Evolutionary conservation across 192 early-diverging fungal genomes (phyloP), one percentile per base, ranked within the genome.

Genomic region (Backusella australiensis): DNA sequence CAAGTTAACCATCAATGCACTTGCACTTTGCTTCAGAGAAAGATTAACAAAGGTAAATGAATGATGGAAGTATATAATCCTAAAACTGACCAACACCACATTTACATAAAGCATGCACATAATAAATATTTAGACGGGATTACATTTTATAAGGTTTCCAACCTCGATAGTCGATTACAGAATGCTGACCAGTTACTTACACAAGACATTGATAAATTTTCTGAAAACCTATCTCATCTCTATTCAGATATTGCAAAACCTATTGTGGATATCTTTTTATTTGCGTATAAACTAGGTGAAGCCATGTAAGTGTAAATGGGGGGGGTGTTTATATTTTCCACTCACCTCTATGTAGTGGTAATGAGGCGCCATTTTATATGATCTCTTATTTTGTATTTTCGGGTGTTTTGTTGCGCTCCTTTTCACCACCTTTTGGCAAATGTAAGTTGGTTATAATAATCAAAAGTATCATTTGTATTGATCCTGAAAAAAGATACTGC

Each of bases 341-440:
- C 32, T 17, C 0, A 73, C 5, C 8, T 41, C 39, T 75, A 53
- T 35, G 34, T 53, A 87, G 84, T 77, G 87, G 86, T 35, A 80
- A 81, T 34, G 85, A 86, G 71, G 88, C 86, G 6, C 85, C 89
- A 3, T 79, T 88, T 26, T 88, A 79, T 67, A 90, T 90, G 85
- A 88, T 90, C 42, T 80, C 80, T 6, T 90, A 90, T 71, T 90
- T 90, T 69, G 65, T 90, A 49, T 26, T 85, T 52, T 90, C 92
- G 17, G 92, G 91, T 53, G 75, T 85, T 21, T 74, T 93, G 34
- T 80, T 96, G 34, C 87, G 94, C 14, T 86, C 88, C 2, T 74
- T 93, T 39, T 94, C 94, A 34, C 94, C 94, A 49, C 90, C 94
- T 26, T 96, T 95, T 77, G 93, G 93, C 49, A 92, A 88, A 85